phyloP scores from a whole-genome alignment of 768 basidiomycete species.

The Megacollybia marginata region DNA sequence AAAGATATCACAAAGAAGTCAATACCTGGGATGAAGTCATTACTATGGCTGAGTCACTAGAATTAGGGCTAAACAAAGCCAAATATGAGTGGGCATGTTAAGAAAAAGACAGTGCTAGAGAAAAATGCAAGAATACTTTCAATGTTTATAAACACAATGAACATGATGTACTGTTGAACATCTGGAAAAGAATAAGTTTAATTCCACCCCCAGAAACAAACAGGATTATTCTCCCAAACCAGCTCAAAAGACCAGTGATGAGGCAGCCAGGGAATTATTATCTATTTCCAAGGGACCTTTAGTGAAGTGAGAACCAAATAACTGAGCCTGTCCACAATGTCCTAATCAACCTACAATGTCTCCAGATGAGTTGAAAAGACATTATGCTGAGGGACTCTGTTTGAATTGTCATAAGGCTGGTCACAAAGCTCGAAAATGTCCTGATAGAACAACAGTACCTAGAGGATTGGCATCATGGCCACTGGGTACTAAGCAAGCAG shows the following conservation, averaged over 20 bases:
- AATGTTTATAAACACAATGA: background rate
- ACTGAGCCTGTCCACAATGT: background rate
- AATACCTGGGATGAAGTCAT: conserved; percentile 18
- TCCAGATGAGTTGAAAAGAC: conserved; percentile 6
- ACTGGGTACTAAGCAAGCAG: no score
- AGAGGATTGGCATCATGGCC: conserved; percentile 8
- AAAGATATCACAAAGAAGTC: conserved; percentile 18
- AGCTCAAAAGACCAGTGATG: background rate
- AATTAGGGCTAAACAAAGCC: conserved; percentile 17
- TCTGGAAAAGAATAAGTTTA: background rate
- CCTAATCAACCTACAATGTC: conserved; percentile 1
- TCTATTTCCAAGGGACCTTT: background rate
- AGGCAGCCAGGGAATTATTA: background rate
- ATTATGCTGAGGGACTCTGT: conserved; percentile 16
- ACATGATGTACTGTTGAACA: background rate
- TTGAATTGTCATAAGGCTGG: conserved; percentile 19
- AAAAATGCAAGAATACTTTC: background rate
- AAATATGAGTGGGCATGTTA: background rate
- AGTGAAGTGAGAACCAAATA: background rate
- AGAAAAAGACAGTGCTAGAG: no score
- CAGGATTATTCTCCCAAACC: background rate
- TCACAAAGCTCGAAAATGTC: conserved; percentile 23
- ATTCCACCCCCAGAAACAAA: background rate
- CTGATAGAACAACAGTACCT: conserved; percentile 10
- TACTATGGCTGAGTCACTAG: conserved; percentile 19